Evolutionary conservation across 75 land plant species (phyloP).

Genomic region (Selaginella moellendorffii): DNA sequence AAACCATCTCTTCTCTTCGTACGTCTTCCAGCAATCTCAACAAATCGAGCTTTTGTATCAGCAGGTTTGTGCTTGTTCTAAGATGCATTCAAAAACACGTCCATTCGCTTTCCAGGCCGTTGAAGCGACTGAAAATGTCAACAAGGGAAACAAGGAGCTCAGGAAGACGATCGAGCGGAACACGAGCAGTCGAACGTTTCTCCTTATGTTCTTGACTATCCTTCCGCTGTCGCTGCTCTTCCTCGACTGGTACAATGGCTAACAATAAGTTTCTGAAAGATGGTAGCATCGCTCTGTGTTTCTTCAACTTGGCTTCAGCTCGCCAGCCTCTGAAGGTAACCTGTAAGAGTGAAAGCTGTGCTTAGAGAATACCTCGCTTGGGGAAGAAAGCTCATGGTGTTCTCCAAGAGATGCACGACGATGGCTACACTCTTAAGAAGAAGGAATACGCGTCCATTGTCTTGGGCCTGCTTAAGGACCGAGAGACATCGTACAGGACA

Average conservation of each 20-base stretch:
- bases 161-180: slow-evolving; percentile 72
- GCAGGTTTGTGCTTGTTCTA: slow-evolving; percentile 38
- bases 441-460: not conserved
- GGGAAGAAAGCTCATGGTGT: not conserved
- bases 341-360: not conserved
- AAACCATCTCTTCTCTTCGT: slow-evolving; percentile 81
- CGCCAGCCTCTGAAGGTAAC: not conserved
- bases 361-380: not conserved
- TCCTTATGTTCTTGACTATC: slow-evolving; percentile 64
- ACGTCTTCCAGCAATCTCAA: slow-evolving; percentile 84
- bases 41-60: slow-evolving; percentile 72
- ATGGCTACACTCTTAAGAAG: not conserved
- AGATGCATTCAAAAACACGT: too few species aligned
- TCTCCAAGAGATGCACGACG: not conserved
- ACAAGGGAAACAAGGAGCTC: slow-evolving; percentile 88
- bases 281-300: not conserved
- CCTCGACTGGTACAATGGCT: slow-evolving; percentile 64
- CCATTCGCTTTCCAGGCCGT: slow-evolving; percentile 42
- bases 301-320: not conserved
- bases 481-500: not conserved
- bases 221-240: slow-evolving; percentile 74
- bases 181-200: slow-evolving; percentile 77
- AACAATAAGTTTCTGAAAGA: not conserved
- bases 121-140: slow-evolving; percentile 77
- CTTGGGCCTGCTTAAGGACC: not conserved